Percentiles rank a stretch among this genome's conserved stretches.
Conservation (phyloP, 2,329 filamentous ascomycete genomes). For the Alternaria gaisen region DNA sequence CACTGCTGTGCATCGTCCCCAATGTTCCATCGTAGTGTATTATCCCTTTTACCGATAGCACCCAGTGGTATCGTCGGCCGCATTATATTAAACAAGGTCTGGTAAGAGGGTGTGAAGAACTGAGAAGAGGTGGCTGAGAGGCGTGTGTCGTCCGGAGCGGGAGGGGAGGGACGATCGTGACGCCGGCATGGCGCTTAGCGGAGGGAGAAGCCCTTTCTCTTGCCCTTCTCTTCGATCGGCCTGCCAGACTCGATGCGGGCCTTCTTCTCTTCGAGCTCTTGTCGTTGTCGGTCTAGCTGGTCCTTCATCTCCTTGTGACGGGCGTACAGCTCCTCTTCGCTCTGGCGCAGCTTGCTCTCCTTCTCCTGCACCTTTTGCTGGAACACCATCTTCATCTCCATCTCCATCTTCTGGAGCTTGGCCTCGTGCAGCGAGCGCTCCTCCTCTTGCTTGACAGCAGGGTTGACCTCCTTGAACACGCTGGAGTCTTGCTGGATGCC, state of each 20-base stretch:
- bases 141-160: constrained; percentile 35
- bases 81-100: constrained; percentile 54
- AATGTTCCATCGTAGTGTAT: constrained; percentile 47
- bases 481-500: constrained; percentile 97
- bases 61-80: constrained; percentile 53
- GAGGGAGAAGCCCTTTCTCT: constrained; percentile 99
- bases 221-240: constrained; percentile 95
- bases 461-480: constrained; percentile 99
- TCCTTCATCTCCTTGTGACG: constrained; percentile 99
- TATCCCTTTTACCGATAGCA: constrained; percentile 50
- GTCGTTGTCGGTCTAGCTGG: constrained; percentile 92
- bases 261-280: constrained; percentile 99
- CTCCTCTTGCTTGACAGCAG: constrained; percentile 99
- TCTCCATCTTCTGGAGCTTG: constrained; percentile 99
- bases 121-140: constrained; percentile 43
- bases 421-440: constrained; percentile 98
- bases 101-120: constrained; percentile 50
- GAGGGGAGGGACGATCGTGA: constrained; percentile 18
- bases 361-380: constrained; percentile 99
- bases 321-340: constrained; percentile 97
- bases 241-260: constrained; percentile 90
- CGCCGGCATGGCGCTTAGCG: constrained; percentile 66
- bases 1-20: constrained; percentile 43
- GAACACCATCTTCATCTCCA: constrained; percentile 99
- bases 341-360: constrained; percentile 99